Percentiles rank a stretch among this genome's conserved stretches.
These are phyloP conservation scores for Prorocentrum cordatum DNA, from an alignment of 169 alveolate genomes.

Conservation along the genomic window DNA sequence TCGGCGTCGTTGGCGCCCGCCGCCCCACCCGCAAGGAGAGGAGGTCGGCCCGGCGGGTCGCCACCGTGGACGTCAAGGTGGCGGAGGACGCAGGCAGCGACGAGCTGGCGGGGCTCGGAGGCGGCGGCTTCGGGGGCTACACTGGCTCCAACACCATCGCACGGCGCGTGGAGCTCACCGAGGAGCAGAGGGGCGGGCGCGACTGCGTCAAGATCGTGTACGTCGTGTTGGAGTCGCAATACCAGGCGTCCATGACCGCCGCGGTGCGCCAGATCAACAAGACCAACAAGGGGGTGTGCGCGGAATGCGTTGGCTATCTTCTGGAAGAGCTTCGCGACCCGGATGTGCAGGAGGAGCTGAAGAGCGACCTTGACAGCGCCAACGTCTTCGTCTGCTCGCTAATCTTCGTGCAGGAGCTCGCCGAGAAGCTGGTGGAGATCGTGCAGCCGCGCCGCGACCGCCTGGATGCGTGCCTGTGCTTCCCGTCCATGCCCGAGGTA, in stretches of 20 bases:
- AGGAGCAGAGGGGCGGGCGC: constrained; percentile 38
- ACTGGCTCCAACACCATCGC: constrained; percentile 38
- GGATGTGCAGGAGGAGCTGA: constrained; percentile 22
- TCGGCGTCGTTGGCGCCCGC: too few relatives aligned
- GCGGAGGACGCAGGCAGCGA: too few relatives aligned
- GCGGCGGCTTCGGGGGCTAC: constrained; percentile 61
- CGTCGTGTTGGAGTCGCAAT: constrained; percentile 70
- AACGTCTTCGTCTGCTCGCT: constrained; percentile 10
- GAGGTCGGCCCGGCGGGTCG: too few relatives aligned
- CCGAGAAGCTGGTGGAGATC: constrained; percentile 7
- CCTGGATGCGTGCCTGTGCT: neutral
- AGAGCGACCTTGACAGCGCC: neutral
- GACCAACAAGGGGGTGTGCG: constrained; percentile 37
- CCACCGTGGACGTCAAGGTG: too few relatives aligned
- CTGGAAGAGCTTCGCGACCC: constrained; percentile 68
- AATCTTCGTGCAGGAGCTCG: constrained; percentile 13
- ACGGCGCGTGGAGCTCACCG: constrained; percentile 59
- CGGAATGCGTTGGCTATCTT: constrained; percentile 70
- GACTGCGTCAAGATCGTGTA: constrained; percentile 53
- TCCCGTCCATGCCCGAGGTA: constrained; percentile 25
- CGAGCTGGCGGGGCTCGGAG: too few relatives aligned
- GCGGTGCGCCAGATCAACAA: constrained; percentile 64
- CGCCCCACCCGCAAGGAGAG: too few relatives aligned
- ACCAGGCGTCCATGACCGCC: constrained; percentile 47
- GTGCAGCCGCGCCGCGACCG: neutral